Base-by-base conservation (phyloP, 2,329 filamentous ascomycete species). In the Trichoderma koningii region DNA sequence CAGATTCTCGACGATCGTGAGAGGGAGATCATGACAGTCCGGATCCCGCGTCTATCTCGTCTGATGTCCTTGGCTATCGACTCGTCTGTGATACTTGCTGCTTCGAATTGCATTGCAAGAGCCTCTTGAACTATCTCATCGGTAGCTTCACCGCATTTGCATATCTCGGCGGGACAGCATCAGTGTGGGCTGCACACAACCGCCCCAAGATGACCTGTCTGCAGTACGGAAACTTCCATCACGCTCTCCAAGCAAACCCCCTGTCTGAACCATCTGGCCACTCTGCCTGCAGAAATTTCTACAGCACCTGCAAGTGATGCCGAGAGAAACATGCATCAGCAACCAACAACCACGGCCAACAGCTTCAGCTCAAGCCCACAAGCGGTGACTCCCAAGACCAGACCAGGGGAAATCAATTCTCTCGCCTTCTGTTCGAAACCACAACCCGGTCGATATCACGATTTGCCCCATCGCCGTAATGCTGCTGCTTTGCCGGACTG, bases 381-480 rank as follows among this genome's bases (percentile, higher is more conserved):
- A 52, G 50, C 50, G 50, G 50, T 52, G 50, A 52, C 15, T 28
- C 26, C 50, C 10, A 23, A 23, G 21, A 23, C 14, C 15, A 34
- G 48, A 30, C 48, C 48, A 30, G 48, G 28, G 50, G 50, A 14
- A 52, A 28, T 10, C 26, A 30, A 6, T 52, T 52, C 48, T 52
- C 48, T 15, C 26, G 26, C 26, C 30, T 34, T 34, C 30, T 34
- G 3, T 34, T 3, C 7, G 10, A 2, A 10, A 34, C 30, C 34
- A 38, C 10, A 38, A 52, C 15, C 34, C 41, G 21, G 7, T 19
- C 41, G 34, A 52, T 12, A 52, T 34, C 50, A 52, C 34, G 26
- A 10, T 10, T 9, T 59, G 55, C 55, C 55, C 55, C 55, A 48
- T 59, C 28, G 28, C 44, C 30, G 26, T 59, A 48, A n/a, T n/a